A percentile compares a stretch with the other conserved stretches of the same genome.
Conservation (phyloP, 257 asterid species). For the Sherardia arvensis region DNA sequence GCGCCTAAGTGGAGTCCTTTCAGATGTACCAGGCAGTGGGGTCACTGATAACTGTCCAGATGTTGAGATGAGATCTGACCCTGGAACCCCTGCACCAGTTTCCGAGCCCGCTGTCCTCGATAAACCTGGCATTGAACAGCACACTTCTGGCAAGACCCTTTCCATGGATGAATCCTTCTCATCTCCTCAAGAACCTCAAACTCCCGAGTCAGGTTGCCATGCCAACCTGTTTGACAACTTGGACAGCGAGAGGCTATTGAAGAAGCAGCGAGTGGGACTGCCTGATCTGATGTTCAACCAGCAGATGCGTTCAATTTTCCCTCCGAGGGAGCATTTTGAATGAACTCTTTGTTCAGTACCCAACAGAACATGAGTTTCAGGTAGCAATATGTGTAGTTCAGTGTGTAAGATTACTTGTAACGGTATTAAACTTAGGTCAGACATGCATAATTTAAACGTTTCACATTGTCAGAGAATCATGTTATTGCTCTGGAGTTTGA, state of each 20-base stretch:
- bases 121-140: constrained; percentile 41
- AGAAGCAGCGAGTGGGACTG: constrained; percentile 36
- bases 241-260: constrained; percentile 36
- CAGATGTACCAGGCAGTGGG: constrained; percentile 51
- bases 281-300: constrained; percentile 38
- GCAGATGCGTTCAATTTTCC: constrained; percentile 44
- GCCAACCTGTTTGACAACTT: constrained; percentile 34
- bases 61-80: constrained; percentile 48
- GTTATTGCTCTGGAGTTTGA: neutral
- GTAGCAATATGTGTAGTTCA: constrained; percentile 9
- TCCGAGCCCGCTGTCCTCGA: constrained; percentile 51
- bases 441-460: constrained; percentile 2
- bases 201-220: constrained; percentile 68
- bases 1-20: constrained; percentile 60
- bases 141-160: constrained; percentile 40
- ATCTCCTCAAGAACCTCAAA: constrained; percentile 71
- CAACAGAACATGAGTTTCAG: neutral
- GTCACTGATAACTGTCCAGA: constrained; percentile 41
- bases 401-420: constrained; percentile 7
- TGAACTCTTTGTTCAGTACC: neutral
- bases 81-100: constrained; percentile 78
- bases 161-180: constrained; percentile 70
- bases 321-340: constrained; percentile 32
- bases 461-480: constrained; percentile 3
- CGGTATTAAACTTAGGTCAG: neutral